Conservation (phyloP, 2,329 filamentous ascomycete species). For the Westerdykella ornata region DNA sequence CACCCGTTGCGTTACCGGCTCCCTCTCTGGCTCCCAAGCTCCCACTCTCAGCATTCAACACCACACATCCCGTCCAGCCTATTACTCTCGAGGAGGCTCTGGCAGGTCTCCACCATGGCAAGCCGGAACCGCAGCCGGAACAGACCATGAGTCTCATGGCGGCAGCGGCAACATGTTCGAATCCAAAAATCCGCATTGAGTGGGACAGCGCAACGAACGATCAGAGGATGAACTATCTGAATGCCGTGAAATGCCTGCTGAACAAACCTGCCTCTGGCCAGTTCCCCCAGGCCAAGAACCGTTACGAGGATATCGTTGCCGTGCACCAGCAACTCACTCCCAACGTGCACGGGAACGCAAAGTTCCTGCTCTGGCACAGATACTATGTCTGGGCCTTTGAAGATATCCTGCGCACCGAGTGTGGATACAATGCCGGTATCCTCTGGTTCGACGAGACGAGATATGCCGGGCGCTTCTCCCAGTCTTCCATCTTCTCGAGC, state of each 20-base stretch:
- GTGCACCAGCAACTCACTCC: conserved; percentile 30
- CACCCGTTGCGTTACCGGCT: conserved; percentile 7
- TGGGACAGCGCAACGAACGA: conserved; percentile 25
- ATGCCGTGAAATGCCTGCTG: conserved; percentile 28
- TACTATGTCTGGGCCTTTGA: conserved; percentile 41
- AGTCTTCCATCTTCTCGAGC: conserved; percentile 27
- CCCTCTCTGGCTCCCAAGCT: conserved; percentile 6
- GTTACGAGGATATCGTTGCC: conserved; percentile 32
- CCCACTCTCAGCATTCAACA: conserved; percentile 7
- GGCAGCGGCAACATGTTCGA: conserved; percentile 18
- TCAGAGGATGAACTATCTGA: conserved; percentile 21
- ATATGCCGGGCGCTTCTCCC: conserved; percentile 25
- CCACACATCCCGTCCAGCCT: conserved; percentile 5
- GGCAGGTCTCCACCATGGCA: not conserved
- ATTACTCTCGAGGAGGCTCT: conserved; percentile 9
- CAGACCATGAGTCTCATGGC: not conserved
- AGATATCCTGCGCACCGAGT: conserved; percentile 38
- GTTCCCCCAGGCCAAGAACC: conserved; percentile 20
- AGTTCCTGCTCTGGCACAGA: conserved; percentile 42
- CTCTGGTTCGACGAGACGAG: conserved; percentile 37
- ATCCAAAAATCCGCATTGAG: conserved; percentile 24
- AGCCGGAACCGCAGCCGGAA: conserved; percentile 2
- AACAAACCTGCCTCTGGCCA: conserved; percentile 16
- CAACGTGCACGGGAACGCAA: conserved; percentile 29
- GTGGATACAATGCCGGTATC: conserved; percentile 36